Percentiles rank a stretch among this genome's conserved stretches.
Evolutionary conservation across 2,329 filamentous ascomycete species (phyloP).

Genomic region (Hansfordia pulvinata): DNA sequence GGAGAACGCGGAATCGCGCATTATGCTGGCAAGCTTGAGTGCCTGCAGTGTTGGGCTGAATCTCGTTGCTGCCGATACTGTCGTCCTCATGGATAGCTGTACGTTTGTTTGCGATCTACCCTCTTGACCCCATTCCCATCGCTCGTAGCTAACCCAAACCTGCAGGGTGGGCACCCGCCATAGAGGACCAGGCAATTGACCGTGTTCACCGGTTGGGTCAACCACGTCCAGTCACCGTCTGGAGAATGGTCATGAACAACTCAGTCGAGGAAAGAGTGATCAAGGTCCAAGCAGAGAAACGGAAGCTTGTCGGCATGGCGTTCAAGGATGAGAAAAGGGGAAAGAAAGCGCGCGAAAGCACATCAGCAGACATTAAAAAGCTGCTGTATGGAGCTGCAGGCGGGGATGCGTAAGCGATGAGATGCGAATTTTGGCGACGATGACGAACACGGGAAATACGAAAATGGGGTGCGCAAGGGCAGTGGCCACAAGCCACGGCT

Average conservation of each 20-base stretch:
- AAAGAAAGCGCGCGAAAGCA: too few relatives aligned
- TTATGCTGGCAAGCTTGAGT: slow-evolving; percentile 70
- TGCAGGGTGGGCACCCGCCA: slow-evolving; percentile 74
- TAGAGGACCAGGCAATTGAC: slow-evolving; percentile 85
- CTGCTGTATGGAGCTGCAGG: too few relatives aligned
- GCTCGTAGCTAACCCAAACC: not conserved
- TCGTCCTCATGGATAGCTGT: slow-evolving; percentile 70
- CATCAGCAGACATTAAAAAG: too few relatives aligned
- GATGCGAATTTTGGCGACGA: too few relatives aligned
- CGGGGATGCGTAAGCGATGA: too few relatives aligned
- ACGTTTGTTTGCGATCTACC: slow-evolving; percentile 11
- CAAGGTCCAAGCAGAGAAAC: slow-evolving; percentile 65
- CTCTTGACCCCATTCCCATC: slow-evolving; percentile 5
- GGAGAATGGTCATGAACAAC: slow-evolving; percentile 67
- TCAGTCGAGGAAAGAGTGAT: slow-evolving; percentile 74
- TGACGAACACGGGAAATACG: too few relatives aligned
- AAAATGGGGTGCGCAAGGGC: too few relatives aligned
- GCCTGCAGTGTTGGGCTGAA: slow-evolving; percentile 82
- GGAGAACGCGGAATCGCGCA: slow-evolving; percentile 49
- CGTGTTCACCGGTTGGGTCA: slow-evolving; percentile 80
- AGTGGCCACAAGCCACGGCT: too few relatives aligned
- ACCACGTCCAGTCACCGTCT: slow-evolving; percentile 64
- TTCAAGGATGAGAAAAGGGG: slow-evolving; percentile 58
- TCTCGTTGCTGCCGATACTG: slow-evolving; percentile 73
- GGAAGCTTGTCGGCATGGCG: slow-evolving; percentile 62